Percentiles rank a stretch among this genome's conserved stretches.
phyloP scores from a whole-genome alignment of 441 rosid species.

The Hypseocharis bilobata region DNA sequence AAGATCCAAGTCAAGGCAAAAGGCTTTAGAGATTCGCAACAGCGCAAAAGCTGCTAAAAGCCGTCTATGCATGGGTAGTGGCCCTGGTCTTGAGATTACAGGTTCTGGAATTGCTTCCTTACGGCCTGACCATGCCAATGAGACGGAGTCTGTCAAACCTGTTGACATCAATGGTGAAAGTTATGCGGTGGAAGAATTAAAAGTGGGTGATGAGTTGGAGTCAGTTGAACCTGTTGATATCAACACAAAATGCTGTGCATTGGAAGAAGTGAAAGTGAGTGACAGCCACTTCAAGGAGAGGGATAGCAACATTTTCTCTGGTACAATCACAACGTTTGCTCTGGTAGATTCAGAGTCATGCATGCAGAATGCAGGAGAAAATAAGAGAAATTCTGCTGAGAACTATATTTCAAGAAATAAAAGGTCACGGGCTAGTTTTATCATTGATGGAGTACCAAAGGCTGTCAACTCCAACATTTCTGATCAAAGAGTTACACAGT shows the following conservation, averaged over 20 bases:
- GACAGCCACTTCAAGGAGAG: constrained; percentile 27
- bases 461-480: constrained; percentile 3
- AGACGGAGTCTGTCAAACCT: constrained; percentile 29
- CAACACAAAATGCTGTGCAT: not conserved
- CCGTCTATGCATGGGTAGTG: constrained; percentile 23
- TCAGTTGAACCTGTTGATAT: not conserved
- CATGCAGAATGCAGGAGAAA: not conserved
- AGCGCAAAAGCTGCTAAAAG: constrained; percentile 46
- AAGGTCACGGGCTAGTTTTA: not conserved
- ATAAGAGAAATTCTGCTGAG: not conserved
- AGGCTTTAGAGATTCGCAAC: constrained; percentile 59
- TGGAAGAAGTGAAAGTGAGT: constrained; percentile 21
- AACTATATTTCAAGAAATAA: not conserved
- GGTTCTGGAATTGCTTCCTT: constrained; percentile 37
- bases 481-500: not conserved
- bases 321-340: constrained; percentile 35
- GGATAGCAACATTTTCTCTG: constrained; percentile 24
- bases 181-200: constrained; percentile 24
- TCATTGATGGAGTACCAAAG: not conserved
- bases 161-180: constrained; percentile 23
- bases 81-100: constrained; percentile 24
- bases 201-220: constrained; percentile 19
- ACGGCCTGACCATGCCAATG: constrained; percentile 30
- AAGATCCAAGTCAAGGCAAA: constrained; percentile 83
- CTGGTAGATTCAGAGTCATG: no score